These are phyloP conservation scores for Lactarius akahatsu DNA, from an alignment of 768 basidiomycete species.

Conservation along the genomic window DNA sequence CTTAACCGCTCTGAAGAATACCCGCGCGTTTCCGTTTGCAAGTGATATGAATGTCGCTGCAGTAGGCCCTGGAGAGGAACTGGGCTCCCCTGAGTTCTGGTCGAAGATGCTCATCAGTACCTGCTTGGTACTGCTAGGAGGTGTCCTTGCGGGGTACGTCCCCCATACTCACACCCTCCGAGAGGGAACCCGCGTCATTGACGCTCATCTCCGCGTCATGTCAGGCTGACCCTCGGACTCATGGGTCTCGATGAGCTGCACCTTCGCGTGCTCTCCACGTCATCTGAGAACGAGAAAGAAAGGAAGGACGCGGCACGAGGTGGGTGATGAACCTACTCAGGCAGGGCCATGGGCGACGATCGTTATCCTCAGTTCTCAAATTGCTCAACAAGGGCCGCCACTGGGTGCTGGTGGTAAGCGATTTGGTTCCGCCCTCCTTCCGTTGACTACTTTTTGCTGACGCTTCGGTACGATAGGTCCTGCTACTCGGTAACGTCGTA, in stretches of 20 bases:
- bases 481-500: conserved; percentile 87
- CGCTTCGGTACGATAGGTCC: conserved; percentile 48
- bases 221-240: conserved; percentile 84
- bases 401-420: conserved; percentile 85
- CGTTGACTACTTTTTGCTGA: conserved; percentile 23
- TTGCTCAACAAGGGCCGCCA: conserved; percentile 54
- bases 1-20: conserved; percentile 13
- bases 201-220: conserved; percentile 1
- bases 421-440: background rate
- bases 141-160: conserved; percentile 87
- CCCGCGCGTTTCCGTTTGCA: background rate
- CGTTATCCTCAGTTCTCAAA: conserved; percentile 40
- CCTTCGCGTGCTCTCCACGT: conserved; percentile 77
- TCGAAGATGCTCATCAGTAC: conserved; percentile 67
- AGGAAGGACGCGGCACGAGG: conserved; percentile 70
- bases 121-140: conserved; percentile 76
- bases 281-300: conserved; percentile 73
- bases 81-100: conserved; percentile 68
- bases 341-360: background rate
- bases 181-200: background rate
- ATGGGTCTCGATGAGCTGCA: conserved; percentile 95
- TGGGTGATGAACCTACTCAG: conserved; percentile 31
- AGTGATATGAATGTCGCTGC: background rate
- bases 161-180: too few relatives aligned
- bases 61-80: conserved; percentile 30